Evolutionary conservation across 1,139 yeast species (phyloP).

Genomic region (Magnusiomyces ingens): DNA sequence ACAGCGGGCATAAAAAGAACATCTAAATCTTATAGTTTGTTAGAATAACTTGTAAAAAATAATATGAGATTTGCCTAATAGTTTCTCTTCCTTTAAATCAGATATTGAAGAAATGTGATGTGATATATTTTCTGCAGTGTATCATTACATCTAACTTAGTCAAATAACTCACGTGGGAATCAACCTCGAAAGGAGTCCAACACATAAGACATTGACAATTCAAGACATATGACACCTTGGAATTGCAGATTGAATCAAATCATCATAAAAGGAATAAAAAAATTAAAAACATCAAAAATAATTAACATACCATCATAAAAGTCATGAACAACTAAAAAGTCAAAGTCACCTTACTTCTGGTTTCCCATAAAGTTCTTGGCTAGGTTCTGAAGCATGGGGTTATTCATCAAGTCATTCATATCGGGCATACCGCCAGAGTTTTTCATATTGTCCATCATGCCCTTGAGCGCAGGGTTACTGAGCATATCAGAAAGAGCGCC

Average conservation of each 20-base stretch:
- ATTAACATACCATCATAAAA: neutral
- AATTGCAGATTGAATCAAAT: constrained; percentile 9
- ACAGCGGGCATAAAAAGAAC: too few relatives aligned
- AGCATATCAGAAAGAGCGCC: constrained; percentile 66
- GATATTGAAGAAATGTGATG: constrained; percentile 4
- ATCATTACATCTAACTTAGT: neutral
- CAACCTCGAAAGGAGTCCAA: constrained; percentile 5
- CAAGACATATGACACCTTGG: neutral
- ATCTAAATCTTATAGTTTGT: too few relatives aligned
- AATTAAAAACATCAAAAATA: neutral
- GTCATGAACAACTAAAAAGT: neutral
- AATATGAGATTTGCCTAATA: too few relatives aligned
- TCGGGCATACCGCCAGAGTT: constrained; percentile 2
- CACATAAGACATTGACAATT: neutral
- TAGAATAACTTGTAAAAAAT: too few relatives aligned
- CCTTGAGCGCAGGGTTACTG: constrained; percentile 52
- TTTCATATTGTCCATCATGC: constrained; percentile 4
- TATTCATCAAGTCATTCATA: constrained; percentile 45
- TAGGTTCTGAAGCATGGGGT: constrained; percentile 68
- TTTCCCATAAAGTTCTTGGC: constrained; percentile 36
- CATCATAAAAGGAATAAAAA: constrained; percentile 1
- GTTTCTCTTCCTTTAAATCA: neutral
- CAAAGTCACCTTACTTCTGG: neutral
- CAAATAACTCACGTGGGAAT: constrained; percentile 1
- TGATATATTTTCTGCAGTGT: constrained; percentile 5